Conservation (phyloP, 73 alveolate genomes). For the Tetrahymena malaccensis region DNA sequence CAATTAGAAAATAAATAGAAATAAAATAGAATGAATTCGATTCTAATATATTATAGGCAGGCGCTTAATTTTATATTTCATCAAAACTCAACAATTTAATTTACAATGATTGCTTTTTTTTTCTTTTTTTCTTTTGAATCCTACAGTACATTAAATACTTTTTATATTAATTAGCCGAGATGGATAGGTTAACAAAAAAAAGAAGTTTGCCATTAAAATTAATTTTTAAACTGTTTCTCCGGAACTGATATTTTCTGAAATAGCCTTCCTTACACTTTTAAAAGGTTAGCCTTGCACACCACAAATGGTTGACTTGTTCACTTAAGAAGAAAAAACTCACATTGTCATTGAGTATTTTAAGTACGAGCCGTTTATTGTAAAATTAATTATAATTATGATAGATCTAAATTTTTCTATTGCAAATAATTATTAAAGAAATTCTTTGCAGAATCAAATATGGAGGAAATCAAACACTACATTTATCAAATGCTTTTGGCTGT, state of each 20-base stretch:
- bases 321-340: conserved; percentile 25
- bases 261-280: conserved; percentile 26
- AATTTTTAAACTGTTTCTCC: conserved; percentile 40
- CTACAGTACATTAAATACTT: neutral
- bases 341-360: conserved; percentile 28
- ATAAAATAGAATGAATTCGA: neutral
- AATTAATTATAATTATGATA: neutral
- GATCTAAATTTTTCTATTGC: too few relatives aligned
- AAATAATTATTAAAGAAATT: conserved; percentile 9
- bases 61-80: neutral
- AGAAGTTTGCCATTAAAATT: conserved; percentile 37
- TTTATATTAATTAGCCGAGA: neutral
- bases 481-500: conserved; percentile 68
- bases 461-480: conserved; percentile 63
- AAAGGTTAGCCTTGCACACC: conserved; percentile 29
- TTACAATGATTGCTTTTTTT: too few relatives aligned
- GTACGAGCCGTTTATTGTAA: conserved; percentile 37
- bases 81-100: neutral
- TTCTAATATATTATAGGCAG: neutral
- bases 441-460: conserved; percentile 47
- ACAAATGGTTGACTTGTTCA: conserved; percentile 26
- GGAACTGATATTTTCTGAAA: conserved; percentile 39
- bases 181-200: neutral
- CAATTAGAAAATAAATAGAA: neutral
- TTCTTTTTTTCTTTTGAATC: neutral